These are phyloP conservation scores for Ceratobasidium sp. DNA, from an alignment of 1,284 basidiomycete genomes.

Conservation along the genomic window DNA sequence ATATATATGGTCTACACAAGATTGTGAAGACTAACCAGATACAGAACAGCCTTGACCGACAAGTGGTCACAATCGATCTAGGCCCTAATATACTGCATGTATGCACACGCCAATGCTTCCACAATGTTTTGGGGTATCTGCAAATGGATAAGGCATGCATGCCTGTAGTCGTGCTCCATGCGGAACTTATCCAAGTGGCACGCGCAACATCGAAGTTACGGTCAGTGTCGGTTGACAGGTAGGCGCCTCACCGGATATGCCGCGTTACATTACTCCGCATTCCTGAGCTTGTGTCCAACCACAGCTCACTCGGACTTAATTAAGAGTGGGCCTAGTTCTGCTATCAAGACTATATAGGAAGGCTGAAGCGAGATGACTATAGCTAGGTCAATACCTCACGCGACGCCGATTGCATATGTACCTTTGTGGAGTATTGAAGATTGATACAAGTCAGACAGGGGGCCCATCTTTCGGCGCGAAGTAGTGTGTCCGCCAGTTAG, in stretches of 20 bases:
- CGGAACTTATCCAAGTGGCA: neutral
- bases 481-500: too few relatives aligned
- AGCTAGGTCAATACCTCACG: too few relatives aligned
- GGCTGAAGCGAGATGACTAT: too few relatives aligned
- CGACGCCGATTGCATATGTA: too few relatives aligned
- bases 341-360: too few relatives aligned
- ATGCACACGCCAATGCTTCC: neutral
- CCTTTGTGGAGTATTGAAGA: too few relatives aligned
- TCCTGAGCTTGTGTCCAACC: too few relatives aligned
- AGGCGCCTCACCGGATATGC: neutral
- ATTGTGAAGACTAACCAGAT: neutral
- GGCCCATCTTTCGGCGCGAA: too few relatives aligned
- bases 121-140: neutral
- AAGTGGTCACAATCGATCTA: neutral
- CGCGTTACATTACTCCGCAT: too few relatives aligned
- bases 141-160: neutral
- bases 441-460: too few relatives aligned
- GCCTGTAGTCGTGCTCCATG: neutral
- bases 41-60: neutral
- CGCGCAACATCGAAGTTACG: neutral
- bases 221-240: neutral
- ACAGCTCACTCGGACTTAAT: too few relatives aligned
- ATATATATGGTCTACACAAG: neutral
- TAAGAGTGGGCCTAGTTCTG: too few relatives aligned
- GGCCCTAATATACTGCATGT: neutral